phyloP scores from a whole-genome alignment of 805 yeast genomes.

The Schwanniomyces pseudopolymorphus region DNA sequence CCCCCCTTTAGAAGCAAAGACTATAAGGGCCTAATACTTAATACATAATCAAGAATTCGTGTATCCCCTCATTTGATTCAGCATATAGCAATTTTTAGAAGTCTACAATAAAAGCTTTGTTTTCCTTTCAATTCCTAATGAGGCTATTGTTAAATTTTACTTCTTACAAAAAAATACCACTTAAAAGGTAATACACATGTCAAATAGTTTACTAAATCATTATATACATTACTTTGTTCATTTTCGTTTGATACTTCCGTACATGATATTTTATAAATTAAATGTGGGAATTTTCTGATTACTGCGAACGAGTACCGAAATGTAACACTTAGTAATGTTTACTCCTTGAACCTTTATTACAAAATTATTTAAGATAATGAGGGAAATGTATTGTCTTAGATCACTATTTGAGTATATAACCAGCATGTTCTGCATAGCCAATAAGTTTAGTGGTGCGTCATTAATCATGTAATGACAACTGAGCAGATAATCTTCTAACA shows the following conservation, averaged over 20 bases:
- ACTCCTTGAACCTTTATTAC: too few relatives aligned
- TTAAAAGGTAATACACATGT: neutral
- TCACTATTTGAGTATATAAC: neutral
- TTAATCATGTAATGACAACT: neutral
- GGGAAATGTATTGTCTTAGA: neutral
- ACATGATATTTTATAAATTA: too few relatives aligned
- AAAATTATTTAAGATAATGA: too few relatives aligned
- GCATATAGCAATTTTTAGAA: too few relatives aligned
- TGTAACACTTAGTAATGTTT: too few relatives aligned
- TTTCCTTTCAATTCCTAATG: neutral
- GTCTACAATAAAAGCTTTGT: too few relatives aligned
- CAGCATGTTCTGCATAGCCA: neutral
- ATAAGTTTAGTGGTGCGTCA: neutral
- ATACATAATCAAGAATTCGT: neutral
- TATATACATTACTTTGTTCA: neutral
- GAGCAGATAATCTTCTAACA: slow-evolving; percentile 26
- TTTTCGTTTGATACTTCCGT: neutral
- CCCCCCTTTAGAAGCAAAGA: neutral
- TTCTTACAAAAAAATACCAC: neutral
- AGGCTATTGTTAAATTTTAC: neutral
- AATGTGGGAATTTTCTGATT: too few relatives aligned
- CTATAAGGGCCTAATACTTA: too few relatives aligned
- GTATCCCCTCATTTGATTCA: neutral
- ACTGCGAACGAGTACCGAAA: too few relatives aligned
- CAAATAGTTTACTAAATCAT: neutral